These are phyloP conservation scores for Pseudocercospora cruenta DNA, from an alignment of 2,329 filamentous ascomycete genomes.

Conservation along the genomic window DNA sequence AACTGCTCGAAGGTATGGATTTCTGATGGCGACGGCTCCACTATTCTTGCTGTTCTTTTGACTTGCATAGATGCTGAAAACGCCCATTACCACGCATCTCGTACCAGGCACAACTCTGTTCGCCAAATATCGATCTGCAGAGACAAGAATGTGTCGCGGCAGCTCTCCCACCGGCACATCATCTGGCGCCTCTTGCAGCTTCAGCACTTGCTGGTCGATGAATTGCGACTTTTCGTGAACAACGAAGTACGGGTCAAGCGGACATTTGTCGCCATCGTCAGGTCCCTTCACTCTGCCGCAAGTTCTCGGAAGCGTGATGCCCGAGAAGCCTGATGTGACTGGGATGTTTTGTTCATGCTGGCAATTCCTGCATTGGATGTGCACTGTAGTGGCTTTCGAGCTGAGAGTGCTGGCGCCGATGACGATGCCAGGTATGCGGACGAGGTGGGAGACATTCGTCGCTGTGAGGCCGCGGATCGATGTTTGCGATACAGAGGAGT, in stretches of 20 bases:
- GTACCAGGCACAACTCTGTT: constrained; percentile 96
- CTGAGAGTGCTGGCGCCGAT: constrained; percentile 96
- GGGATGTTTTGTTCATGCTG: constrained; percentile 70
- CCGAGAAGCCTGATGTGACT: constrained; percentile 83
- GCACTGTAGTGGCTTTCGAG: constrained; percentile 86
- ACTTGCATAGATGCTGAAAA: constrained; percentile 96
- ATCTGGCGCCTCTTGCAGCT: constrained; percentile 95
- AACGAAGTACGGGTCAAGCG: constrained; percentile 93
- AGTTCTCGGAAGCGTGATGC: constrained; percentile 78
- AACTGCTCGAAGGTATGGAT: constrained; percentile 89
- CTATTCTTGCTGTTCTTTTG: constrained; percentile 77
- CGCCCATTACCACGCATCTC: constrained; percentile 91
- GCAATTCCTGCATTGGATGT: constrained; percentile 88
- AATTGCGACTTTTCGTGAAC: constrained; percentile 92
- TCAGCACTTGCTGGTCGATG: constrained; percentile 97
- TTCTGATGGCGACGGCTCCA: constrained; percentile 89
- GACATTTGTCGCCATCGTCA: constrained; percentile 74
- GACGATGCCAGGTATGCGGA: constrained; percentile 94
- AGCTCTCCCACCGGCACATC: constrained; percentile 97
- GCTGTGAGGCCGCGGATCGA: constrained; percentile 95
- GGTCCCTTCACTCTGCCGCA: constrained; percentile 63
- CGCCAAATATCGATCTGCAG: constrained; percentile 92
- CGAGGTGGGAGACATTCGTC: constrained; percentile 88
- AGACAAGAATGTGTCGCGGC: constrained; percentile 90
- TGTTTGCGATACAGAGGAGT: constrained; percentile 86